A percentile compares a stretch with the other conserved stretches of the same genome.
Conservation (phyloP, 345 rosid species). For the Turritis glabra region DNA sequence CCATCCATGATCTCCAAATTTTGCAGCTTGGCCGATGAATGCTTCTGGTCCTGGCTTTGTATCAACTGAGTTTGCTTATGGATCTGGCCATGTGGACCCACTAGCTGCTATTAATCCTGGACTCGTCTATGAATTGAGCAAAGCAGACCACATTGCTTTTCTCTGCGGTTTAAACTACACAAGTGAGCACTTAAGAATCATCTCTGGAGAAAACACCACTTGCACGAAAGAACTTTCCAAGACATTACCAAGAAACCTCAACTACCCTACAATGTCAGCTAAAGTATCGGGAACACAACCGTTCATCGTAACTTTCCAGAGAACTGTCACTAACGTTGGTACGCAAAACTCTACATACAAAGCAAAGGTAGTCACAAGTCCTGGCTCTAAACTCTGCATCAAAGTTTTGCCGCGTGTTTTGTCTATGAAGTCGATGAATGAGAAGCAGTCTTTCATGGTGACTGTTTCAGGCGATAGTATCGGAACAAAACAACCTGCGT, state of each 20-base stretch:
- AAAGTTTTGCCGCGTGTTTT: constrained; percentile 44
- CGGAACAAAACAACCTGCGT: background rate
- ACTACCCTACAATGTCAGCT: constrained; percentile 50
- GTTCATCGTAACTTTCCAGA: constrained; percentile 32
- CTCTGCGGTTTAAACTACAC: constrained; percentile 49
- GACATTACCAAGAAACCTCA: constrained; percentile 40
- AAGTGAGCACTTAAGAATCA: background rate
- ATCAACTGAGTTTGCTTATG: constrained; percentile 52
- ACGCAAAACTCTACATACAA: constrained; percentile 46
- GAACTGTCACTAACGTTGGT: constrained; percentile 70
- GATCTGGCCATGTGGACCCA: constrained; percentile 60
- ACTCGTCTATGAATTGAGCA: constrained; percentile 40
- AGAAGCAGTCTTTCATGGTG: constrained; percentile 49
- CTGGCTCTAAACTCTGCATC: constrained; percentile 15
- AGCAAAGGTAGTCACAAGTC: constrained; percentile 14
- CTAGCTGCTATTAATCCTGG: constrained; percentile 47
- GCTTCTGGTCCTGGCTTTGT: constrained; percentile 20
- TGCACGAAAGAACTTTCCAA: constrained; percentile 29
- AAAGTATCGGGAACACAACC: background rate
- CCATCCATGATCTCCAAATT: background rate
- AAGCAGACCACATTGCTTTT: constrained; percentile 44
- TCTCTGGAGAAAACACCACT: constrained; percentile 43
- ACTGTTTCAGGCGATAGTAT: constrained; percentile 29
- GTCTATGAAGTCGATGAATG: constrained; percentile 36
- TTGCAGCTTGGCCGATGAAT: constrained; percentile 50